Base-by-base conservation (phyloP, 2,329 filamentous ascomycete genomes). In the Microcyclospora tardicrescens region DNA sequence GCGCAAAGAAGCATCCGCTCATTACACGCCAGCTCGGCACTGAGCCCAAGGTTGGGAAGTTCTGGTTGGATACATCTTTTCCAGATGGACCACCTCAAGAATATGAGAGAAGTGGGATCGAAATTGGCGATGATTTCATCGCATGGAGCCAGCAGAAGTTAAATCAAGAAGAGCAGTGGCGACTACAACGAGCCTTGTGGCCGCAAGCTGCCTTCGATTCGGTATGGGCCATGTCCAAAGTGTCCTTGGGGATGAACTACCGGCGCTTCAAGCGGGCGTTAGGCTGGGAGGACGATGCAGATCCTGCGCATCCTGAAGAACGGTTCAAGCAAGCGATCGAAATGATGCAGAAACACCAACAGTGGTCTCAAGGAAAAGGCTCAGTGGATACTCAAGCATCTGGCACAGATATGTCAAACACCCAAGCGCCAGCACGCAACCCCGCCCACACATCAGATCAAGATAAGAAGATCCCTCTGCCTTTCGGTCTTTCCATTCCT, bases 41-140 rank as follows among this genome's bases (percentile, higher is more conserved):
- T 30, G 60, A 67, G 36, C 37, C 56, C 6, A 60, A 57, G 33
- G 52, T 62, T 12, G 61, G 64, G n/a, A 60, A 56, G 16, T 57
- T 53, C 36, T 70, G 66, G 67, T 53, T 72, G 5, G 66, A 71
- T 35, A 55, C 69, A 13, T 57, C 55, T 12, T 70, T 67, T 35
- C 69, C 68, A 1, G 59, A 65, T 33, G 63, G 62, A 3, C 67
- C 67, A 30, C 68, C 68, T 1, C 52, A 57, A 43, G 67, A 71
- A 43, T 72, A 65, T 40, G 64, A 65, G 43, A 61, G 63, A 3
- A 62, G 58, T 14, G 69, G 69, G 0, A 44, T 66, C n/a, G 61
- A 61, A 34, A 54, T 65, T 27, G 53, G 56, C 8, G 57, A 60
- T 27, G 55, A 57, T 9, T 62, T 55, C 36, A 49, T 66, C 10